A percentile compares a stretch with the other conserved stretches of the same genome.
These are phyloP conservation scores for Pleurotus eryngii DNA, from an alignment of 768 basidiomycete genomes.

Conservation along the genomic window DNA sequence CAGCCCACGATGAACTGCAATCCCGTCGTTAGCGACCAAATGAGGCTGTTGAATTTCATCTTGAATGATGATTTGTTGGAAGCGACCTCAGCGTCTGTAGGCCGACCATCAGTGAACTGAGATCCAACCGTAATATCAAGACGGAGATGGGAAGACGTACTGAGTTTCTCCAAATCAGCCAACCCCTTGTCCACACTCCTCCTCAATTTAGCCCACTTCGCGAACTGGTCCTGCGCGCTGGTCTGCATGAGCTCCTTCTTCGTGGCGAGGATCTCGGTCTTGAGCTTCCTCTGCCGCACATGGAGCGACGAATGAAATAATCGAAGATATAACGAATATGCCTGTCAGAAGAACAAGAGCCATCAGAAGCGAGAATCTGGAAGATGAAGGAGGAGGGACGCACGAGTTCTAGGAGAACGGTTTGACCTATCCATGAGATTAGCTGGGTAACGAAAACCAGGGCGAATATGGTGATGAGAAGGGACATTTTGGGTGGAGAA, in stretches of 20 bases:
- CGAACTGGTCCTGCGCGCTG: constrained; percentile 95
- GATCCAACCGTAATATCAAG: not conserved
- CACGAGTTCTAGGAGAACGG: constrained; percentile 79
- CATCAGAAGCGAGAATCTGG: constrained; percentile 5
- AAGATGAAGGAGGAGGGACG: constrained; percentile 26
- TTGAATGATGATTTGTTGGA: constrained; percentile 60
- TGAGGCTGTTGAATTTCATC: constrained; percentile 62
- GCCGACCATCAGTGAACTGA: not conserved
- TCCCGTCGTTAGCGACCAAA: constrained; percentile 90
- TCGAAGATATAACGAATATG: constrained; percentile 66
- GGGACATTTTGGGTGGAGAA: constrained; percentile 49
- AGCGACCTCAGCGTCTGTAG: constrained; percentile 63
- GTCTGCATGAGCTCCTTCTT: constrained; percentile 87
- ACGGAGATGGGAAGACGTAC: constrained; percentile 33
- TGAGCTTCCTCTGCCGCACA: constrained; percentile 65
- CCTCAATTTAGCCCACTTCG: constrained; percentile 95
- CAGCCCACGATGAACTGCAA: constrained; percentile 81
- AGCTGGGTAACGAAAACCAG: constrained; percentile 82
- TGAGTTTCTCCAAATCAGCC: constrained; percentile 87
- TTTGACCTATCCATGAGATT: constrained; percentile 85
- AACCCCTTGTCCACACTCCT: constrained; percentile 90
- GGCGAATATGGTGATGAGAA: constrained; percentile 77
- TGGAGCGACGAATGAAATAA: constrained; percentile 57
- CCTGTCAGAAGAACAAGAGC: constrained; percentile 37
- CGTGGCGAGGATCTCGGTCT: constrained; percentile 71